A percentile compares a stretch with the other conserved stretches of the same genome.
Conservation (phyloP, 139 green algal species). For the Asterochloris sp. region DNA sequence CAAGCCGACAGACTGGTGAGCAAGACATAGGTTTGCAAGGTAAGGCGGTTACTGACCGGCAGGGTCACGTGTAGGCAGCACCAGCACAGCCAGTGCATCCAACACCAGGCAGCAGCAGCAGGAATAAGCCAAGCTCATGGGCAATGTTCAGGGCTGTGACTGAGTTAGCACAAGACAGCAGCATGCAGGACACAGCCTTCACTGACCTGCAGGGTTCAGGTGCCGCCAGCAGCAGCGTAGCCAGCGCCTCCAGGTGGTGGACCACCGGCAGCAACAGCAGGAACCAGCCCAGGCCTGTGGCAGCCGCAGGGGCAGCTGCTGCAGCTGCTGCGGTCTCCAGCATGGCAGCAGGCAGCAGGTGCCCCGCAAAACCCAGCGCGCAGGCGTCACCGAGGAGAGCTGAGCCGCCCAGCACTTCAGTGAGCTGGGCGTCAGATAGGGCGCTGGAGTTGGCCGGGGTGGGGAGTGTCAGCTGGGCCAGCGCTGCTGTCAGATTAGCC, state of each 20-base stretch:
- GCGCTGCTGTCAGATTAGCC: not conserved
- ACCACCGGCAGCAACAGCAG: conserved; percentile 1
- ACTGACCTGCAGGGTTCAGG: not conserved
- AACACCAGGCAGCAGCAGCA: not conserved
- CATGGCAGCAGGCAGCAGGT: not conserved
- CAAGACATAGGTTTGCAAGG: not conserved
- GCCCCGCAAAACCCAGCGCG: not conserved
- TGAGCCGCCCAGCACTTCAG: not conserved
- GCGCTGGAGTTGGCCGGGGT: not conserved
- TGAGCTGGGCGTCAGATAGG: not conserved
- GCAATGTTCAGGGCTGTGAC: not conserved
- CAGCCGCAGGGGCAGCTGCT: not conserved
- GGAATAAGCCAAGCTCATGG: not conserved
- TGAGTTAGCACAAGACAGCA: not conserved
- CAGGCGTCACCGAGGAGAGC: not conserved
- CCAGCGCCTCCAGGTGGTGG: not conserved
- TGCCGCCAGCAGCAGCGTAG: not conserved
- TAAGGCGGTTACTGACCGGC: not conserved
- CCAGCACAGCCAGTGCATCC: not conserved
- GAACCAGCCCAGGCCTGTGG: not conserved
- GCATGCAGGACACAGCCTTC: not conserved
- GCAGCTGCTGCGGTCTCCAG: conserved; percentile 8
- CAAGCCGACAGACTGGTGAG: not conserved
- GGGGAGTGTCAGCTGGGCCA: not conserved
- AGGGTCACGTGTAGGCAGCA: not conserved